Conservation (phyloP, 2,329 filamentous ascomycete genomes). For the Penicillium hesseltinei region DNA sequence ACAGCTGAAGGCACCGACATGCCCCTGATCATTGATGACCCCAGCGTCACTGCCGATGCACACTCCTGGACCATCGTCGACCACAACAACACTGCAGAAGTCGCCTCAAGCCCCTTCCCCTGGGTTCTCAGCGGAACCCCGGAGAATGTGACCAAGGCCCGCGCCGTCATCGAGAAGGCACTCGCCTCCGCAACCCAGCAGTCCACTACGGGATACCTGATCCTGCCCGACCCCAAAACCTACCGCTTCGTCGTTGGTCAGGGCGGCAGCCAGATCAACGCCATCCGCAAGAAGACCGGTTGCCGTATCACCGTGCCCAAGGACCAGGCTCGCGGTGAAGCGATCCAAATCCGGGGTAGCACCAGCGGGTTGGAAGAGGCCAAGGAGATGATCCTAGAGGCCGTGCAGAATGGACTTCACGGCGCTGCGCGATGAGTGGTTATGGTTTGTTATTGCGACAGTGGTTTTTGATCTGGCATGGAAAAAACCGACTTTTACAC, state of each 20-base stretch:
- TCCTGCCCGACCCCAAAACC: slow-evolving; percentile 82
- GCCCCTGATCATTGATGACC: slow-evolving; percentile 91
- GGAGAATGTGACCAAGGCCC: slow-evolving; percentile 80
- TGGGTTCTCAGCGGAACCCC: slow-evolving; percentile 82
- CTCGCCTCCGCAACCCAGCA: slow-evolving; percentile 58
- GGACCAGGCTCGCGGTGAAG: slow-evolving; percentile 70
- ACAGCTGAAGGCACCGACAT: slow-evolving; percentile 58
- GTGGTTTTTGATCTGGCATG: slow-evolving; percentile 2
- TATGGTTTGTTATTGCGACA: neutral
- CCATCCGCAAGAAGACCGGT: slow-evolving; percentile 85
- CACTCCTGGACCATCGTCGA: slow-evolving; percentile 85
- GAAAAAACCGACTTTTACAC: slow-evolving; percentile 14
- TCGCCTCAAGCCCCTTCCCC: slow-evolving; percentile 53
- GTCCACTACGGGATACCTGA: slow-evolving; percentile 74
- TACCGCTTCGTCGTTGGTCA: slow-evolving; percentile 90
- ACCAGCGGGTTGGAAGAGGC: slow-evolving; percentile 81
- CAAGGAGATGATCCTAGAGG: slow-evolving; percentile 81
- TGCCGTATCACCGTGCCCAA: slow-evolving; percentile 93
- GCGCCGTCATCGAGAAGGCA: slow-evolving; percentile 68
- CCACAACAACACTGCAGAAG: slow-evolving; percentile 23
- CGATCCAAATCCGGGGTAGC: slow-evolving; percentile 83
- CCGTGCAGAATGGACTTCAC: slow-evolving; percentile 57
- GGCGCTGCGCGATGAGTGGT: slow-evolving; percentile 19
- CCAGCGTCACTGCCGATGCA: slow-evolving; percentile 60
- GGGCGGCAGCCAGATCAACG: slow-evolving; percentile 86